phyloP scores from a whole-genome alignment of 2,329 filamentous ascomycete species.

The Ilyonectria sp. region DNA sequence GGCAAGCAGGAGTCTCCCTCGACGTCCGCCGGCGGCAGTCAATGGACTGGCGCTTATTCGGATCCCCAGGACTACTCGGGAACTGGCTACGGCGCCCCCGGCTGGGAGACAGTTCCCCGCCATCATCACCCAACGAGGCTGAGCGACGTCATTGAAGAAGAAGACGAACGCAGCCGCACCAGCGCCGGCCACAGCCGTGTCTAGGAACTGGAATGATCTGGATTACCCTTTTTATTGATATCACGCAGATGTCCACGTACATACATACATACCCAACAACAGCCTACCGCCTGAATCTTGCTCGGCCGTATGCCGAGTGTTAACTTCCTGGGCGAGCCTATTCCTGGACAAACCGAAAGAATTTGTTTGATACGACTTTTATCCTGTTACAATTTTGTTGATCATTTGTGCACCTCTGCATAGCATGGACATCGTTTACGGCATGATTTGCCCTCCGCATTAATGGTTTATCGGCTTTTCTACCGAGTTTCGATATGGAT shows the following conservation, averaged over 20 bases:
- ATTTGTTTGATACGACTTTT: slow-evolving; percentile 22
- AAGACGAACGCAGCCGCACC: slow-evolving; percentile 85
- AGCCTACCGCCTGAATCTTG: slow-evolving; percentile 25
- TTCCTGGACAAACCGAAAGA: slow-evolving; percentile 20
- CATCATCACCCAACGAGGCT: slow-evolving; percentile 91
- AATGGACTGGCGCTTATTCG: slow-evolving; percentile 61
- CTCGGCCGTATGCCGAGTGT: slow-evolving; percentile 15
- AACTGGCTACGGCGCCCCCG: slow-evolving; percentile 75
- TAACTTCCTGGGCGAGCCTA: slow-evolving; percentile 15
- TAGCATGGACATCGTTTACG: slow-evolving; percentile 36
- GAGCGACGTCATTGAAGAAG: slow-evolving; percentile 89
- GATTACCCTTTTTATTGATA: slow-evolving; percentile 20
- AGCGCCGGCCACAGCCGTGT: slow-evolving; percentile 76
- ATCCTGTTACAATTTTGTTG: slow-evolving; percentile 32
- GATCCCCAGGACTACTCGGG: slow-evolving; percentile 75
- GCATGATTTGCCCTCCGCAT: slow-evolving; percentile 32
- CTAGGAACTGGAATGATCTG: slow-evolving; percentile 46
- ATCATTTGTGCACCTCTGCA: slow-evolving; percentile 35
- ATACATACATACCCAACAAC: slow-evolving; percentile 36
- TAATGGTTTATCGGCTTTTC: slow-evolving; percentile 33
- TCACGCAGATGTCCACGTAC: slow-evolving; percentile 33
- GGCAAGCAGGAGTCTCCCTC: slow-evolving; percentile 52
- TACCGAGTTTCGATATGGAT: slow-evolving; percentile 16
- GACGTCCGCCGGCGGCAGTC: slow-evolving; percentile 49
- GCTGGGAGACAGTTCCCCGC: slow-evolving; percentile 82